These are phyloP conservation scores for Ophiostoma ips DNA, from an alignment of 2,329 filamentous ascomycete species.

Conservation along the genomic window DNA sequence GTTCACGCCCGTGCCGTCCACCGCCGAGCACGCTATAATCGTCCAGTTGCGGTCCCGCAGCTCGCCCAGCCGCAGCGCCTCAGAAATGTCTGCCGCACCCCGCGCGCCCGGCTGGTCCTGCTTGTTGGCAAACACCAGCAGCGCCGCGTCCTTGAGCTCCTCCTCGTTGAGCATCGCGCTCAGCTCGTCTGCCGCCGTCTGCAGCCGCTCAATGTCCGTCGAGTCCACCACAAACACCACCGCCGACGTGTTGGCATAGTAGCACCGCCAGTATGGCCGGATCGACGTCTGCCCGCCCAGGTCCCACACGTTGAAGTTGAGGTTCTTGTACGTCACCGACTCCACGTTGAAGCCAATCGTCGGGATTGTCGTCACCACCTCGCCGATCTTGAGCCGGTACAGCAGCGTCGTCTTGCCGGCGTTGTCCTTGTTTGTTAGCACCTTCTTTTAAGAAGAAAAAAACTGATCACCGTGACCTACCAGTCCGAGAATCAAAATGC, in stretches of 20 bases:
- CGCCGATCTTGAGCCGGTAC: constrained; percentile 96
- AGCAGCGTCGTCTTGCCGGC: constrained; percentile 95
- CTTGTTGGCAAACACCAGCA: constrained; percentile 97
- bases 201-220: constrained; percentile 89
- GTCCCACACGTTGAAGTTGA: constrained; percentile 99
- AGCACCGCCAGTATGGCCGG: constrained; percentile 96
- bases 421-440: constrained; percentile 56
- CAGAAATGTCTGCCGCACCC: constrained; percentile 90
- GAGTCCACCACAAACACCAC: constrained; percentile 98
- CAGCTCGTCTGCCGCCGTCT: constrained; percentile 85
- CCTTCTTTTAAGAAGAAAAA: neutral
- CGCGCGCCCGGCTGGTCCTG: constrained; percentile 96
- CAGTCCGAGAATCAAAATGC: constrained; percentile 86
- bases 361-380: constrained; percentile 97
- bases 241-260: constrained; percentile 96
- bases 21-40: constrained; percentile 93
- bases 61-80: constrained; percentile 79
- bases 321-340: constrained; percentile 93
- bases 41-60: constrained; percentile 97
- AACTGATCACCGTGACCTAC: constrained; percentile 33
- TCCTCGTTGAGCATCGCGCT: constrained; percentile 95
- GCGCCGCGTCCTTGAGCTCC: constrained; percentile 79
- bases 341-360: constrained; percentile 99
- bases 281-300: constrained; percentile 97
- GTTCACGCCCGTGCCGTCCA: constrained; percentile 84